A percentile compares a stretch with the other conserved stretches of the same genome.
phyloP scores from a whole-genome alignment of 1,284 basidiomycete genomes.

The Irpex lacteus region DNA sequence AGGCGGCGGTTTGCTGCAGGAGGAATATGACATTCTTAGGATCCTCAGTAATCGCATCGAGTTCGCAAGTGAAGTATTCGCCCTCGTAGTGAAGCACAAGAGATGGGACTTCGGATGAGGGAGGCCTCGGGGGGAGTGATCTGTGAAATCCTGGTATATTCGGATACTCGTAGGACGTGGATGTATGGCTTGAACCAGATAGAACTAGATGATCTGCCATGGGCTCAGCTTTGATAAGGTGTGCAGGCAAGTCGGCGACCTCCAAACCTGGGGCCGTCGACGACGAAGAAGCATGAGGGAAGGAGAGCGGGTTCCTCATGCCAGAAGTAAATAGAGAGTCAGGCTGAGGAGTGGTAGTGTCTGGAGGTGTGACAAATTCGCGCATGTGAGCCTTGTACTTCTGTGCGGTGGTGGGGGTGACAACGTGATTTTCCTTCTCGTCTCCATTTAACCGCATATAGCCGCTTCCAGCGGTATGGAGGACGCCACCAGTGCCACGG shows the following conservation, averaged over 20 bases:
- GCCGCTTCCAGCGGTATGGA: background rate
- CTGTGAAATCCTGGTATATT: background rate
- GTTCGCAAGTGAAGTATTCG: conserved; percentile 35
- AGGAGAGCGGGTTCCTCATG: background rate
- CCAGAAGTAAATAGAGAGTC: background rate
- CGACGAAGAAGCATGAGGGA: background rate
- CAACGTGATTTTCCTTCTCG: background rate
- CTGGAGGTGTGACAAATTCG: background rate
- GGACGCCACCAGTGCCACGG: background rate
- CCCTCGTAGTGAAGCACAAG: conserved; percentile 11
- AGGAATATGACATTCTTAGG: conserved; percentile 43
- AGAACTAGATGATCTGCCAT: background rate
- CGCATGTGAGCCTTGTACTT: too few relatives aligned
- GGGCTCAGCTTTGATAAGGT: background rate
- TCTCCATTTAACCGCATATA: background rate
- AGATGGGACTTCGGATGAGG: background rate
- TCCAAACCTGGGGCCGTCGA: background rate
- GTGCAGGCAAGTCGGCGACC: background rate
- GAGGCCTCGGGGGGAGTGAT: background rate
- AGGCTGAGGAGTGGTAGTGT: background rate
- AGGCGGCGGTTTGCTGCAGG: conserved; percentile 34
- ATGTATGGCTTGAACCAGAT: background rate
- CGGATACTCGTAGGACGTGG: background rate
- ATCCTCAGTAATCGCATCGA: conserved; percentile 40
- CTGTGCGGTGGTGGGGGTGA: background rate